Evolutionary conservation across 2,329 filamentous ascomycete species (phyloP), one percentile per base, ranked within the genome.

Genomic region (Venturia oleaginea): DNA sequence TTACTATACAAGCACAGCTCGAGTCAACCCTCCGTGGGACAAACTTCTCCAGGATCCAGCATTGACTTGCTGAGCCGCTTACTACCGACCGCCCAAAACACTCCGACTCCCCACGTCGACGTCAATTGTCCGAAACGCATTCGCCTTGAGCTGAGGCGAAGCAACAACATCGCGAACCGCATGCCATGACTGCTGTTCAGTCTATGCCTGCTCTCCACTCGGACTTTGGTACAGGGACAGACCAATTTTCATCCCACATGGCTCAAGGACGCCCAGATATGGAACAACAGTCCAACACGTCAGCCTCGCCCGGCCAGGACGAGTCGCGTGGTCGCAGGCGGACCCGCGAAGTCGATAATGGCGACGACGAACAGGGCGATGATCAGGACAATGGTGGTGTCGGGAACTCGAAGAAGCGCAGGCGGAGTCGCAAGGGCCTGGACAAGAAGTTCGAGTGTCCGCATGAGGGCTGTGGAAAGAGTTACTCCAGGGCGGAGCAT

Each of bases 401-500:
- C 13, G 68, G 75, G 54, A 72, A 70, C 59, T 76, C 74, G 66
- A 70, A 79, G 64, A 83, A 91, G 76, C 80, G 88, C 65, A 79
- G 88, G 69, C 79, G 89, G 64, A 92, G 89, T 76, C 84, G 89
- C 68, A 92, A 92, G 74, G 88, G 88, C 3, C 78, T 91, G 48
- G 89, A 92, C 74, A 92, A 92, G 77, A 84, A 82, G 82, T 80
- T 76, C 65, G 70, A 76, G 71, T 99, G 94, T 73, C 87, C 89
- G 5, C 86, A 91, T 66, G 87, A 90, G 68, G 91, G 89, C 46
- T 99, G 94, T 71, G 92, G 91, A 48, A 99, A 97, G 81, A 95
- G 89, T 73, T 99, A 99, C 75, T 97, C 93, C 32, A 85, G 94
- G 73, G 93, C 94, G 10, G 94, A 97, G 77, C 94, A 99, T 79